phyloP scores from a whole-genome alignment of 2,329 filamentous ascomycete genomes.

The Fusarium sp. region DNA sequence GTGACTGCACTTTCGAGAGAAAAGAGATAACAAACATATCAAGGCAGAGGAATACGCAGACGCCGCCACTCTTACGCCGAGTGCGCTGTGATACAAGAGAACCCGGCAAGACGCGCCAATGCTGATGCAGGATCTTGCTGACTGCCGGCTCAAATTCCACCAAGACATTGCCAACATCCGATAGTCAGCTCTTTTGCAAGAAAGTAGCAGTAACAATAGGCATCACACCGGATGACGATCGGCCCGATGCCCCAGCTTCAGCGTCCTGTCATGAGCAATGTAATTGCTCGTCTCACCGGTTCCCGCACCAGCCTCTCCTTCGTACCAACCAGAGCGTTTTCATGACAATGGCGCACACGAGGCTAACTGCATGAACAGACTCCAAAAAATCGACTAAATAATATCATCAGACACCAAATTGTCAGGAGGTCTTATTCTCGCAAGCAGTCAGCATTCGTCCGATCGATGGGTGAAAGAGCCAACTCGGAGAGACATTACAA shows the following conservation, averaged over 20 bases:
- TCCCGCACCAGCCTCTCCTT: conserved; percentile 36
- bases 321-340: conserved; percentile 42
- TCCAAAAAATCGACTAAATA: neutral
- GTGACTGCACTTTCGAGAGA: conserved; percentile 10
- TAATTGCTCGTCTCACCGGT: conserved; percentile 42
- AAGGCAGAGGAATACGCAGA: conserved; percentile 14
- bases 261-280: conserved; percentile 28
- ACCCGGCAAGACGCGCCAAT: conserved; percentile 2
- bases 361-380: conserved; percentile 39
- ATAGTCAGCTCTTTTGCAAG: conserved; percentile 8
- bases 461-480: conserved; percentile 18
- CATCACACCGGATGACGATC: conserved; percentile 29
- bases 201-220: conserved; percentile 20
- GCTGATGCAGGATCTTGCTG: conserved; percentile 15
- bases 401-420: conserved; percentile 7
- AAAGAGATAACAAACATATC: conserved; percentile 32
- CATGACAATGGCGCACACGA: conserved; percentile 42
- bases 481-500: conserved; percentile 1
- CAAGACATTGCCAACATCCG: neutral
- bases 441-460: conserved; percentile 34
- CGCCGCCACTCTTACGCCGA: conserved; percentile 10
- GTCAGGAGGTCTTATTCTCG: conserved; percentile 6
- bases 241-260: conserved; percentile 31
- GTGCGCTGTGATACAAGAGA: conserved; percentile 15
- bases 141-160: conserved; percentile 8